Base-by-base conservation (phyloP, 1,284 basidiomycete genomes). In the Gomphus bonarii region DNA sequence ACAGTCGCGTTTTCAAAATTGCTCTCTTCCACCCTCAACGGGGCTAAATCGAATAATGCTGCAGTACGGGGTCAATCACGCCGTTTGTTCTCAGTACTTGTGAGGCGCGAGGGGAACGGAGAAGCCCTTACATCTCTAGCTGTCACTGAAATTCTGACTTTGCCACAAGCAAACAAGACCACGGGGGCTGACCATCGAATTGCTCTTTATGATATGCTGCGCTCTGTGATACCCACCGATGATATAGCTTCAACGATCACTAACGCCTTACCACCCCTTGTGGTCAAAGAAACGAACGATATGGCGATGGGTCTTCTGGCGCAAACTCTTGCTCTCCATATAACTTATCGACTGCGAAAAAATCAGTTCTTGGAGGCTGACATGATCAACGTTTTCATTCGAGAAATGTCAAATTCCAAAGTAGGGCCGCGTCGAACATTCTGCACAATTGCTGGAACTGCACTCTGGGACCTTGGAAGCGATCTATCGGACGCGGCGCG, bases 131-230 rank as follows among this genome's bases (percentile, higher is more conserved):
- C 72, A 11, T 75, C 77, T 55, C 63, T 77, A 3, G 77, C 79
- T 4, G 77, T 80, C 2, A 70, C 75, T 10, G 90, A 94, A 61
- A 70, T 94, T 1, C 73, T 93, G 12, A 72, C 73, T 14, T 75
- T 91, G 0, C 87, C 91, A 4, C 85, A 88, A 65, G 70, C 82
- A 0, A 87, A 91, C 33, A 97, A 95, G 73, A 90, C 91, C 0
- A 73, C 84, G 0, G 90, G 90, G 1, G 79, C 88, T 3, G 93
- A 95, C 60, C 91, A 97, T 67, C 84, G 93, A n/a, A 70, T 83
- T 6, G 75, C 85, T 0, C 73, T 97, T 10, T 93, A 90, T 69
- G 78, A 79, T 8, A 91, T 97, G 81, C 75, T 92, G 1, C 69
- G 75, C 3, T 69, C 66, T 36, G 62, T 95, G 3, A 70, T 73